Evolutionary conservation across 2,329 filamentous ascomycete genomes (phyloP).

Genomic region (Exophiala aquamarina): DNA sequence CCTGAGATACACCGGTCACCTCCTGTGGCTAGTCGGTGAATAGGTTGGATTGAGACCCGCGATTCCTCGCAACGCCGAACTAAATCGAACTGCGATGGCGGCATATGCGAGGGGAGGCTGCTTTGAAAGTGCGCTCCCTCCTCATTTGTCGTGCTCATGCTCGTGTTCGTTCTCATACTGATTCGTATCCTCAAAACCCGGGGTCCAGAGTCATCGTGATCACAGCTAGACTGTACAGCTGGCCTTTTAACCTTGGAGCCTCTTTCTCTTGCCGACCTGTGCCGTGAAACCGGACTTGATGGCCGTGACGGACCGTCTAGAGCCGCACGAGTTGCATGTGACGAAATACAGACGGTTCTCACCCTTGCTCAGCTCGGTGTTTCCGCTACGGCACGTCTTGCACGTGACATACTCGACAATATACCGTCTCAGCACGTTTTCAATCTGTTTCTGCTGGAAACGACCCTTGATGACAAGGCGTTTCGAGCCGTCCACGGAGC

Average conservation of each 20-base stretch:
- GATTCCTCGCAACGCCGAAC: too few species aligned
- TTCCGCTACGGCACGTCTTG: constrained; percentile 94
- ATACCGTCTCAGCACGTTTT: constrained; percentile 93
- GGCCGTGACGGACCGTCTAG: constrained; percentile 83
- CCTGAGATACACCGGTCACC: too few species aligned
- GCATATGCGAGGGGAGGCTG: too few species aligned
- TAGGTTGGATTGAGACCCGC: too few species aligned
- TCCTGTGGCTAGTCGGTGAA: too few species aligned
- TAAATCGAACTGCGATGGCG: too few species aligned
- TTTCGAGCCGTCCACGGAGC: constrained; percentile 89
- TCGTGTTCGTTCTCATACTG: too few species aligned
- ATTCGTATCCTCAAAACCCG: too few species aligned
- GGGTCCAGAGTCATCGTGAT: too few species aligned
- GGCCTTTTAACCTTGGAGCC: constrained; percentile 72
- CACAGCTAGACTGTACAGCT: too few species aligned
- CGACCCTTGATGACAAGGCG: constrained; percentile 98
- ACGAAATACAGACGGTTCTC: constrained; percentile 99
- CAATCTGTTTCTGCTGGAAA: constrained; percentile 99
- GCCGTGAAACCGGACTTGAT: constrained; percentile 99
- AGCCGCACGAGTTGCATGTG: constrained; percentile 87
- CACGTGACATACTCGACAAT: constrained; percentile 89
- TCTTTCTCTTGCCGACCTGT: constrained; percentile 97
- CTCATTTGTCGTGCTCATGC: too few species aligned
- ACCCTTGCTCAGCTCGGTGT: constrained; percentile 96
- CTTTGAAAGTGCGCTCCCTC: too few species aligned